A percentile compares a stretch with the other conserved stretches of the same genome.
phyloP scores from a whole-genome alignment of 441 rosid species.

The Gossypium gossypioides region DNA sequence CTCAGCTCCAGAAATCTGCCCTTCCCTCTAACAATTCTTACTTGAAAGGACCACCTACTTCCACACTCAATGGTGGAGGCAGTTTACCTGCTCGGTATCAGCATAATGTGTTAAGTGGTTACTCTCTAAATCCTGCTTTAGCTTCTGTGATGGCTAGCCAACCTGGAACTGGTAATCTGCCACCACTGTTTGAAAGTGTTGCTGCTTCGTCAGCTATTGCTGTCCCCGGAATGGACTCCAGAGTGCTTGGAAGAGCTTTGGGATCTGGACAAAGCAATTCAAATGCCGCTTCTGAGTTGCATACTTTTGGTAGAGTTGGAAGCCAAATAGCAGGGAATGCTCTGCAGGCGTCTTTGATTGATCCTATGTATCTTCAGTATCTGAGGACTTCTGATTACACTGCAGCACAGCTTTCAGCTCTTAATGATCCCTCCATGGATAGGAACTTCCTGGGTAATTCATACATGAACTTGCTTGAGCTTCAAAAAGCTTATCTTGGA shows the following conservation, averaged over 20 bases:
- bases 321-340: slow-evolving; percentile 44
- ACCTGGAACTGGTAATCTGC: slow-evolving; percentile 45
- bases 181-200: slow-evolving; percentile 60
- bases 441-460: slow-evolving; percentile 47
- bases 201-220: slow-evolving; percentile 56
- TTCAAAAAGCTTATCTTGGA: slow-evolving; percentile 62
- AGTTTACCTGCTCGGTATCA: slow-evolving; percentile 50
- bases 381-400: slow-evolving; percentile 44
- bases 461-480: slow-evolving; percentile 50
- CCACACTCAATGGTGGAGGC: slow-evolving; percentile 40
- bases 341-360: slow-evolving; percentile 47
- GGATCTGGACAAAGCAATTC: slow-evolving; percentile 39
- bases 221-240: slow-evolving; percentile 52
- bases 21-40: slow-evolving; percentile 31
- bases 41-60: slow-evolving; percentile 57
- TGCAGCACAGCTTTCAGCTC: slow-evolving; percentile 41
- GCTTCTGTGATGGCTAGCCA: slow-evolving; percentile 63
- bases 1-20: slow-evolving; percentile 34
- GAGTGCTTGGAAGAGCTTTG: slow-evolving; percentile 47
- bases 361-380: slow-evolving; percentile 29
- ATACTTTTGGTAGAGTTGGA: slow-evolving; percentile 34
- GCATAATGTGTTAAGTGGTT: slow-evolving; percentile 49
- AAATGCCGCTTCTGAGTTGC: slow-evolving; percentile 34
- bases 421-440: slow-evolving; percentile 44
- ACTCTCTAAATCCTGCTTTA: slow-evolving; percentile 48